Evolutionary conservation across 148 eudicot species (phyloP), one percentile per base, ranked within the genome.

Genomic region (Amaranthus cruentus): DNA sequence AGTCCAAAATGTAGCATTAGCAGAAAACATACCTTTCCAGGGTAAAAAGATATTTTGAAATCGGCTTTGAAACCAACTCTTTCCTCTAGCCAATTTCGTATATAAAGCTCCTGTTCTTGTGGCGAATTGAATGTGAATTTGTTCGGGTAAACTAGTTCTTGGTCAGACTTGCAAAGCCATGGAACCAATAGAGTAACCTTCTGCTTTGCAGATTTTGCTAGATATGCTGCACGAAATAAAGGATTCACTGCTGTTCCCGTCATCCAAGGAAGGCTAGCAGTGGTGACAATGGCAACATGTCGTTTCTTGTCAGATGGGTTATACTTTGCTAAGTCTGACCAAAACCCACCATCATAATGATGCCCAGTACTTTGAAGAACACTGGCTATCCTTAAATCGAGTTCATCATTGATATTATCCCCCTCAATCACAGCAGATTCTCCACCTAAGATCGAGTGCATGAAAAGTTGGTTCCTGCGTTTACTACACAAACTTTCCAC

Each of bases 201-300:
- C 83, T 95, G 98, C 79, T 88, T 76, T 54, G 85, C 96, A 66
- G 97, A 90, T 75, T 88, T 86, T n/a, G 98, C 91, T 46, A 95
- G 64, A 87, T 89, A 95, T 66, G 98, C 98, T 44, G 98, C 98
- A 73, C 98, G 91, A 76, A 95, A 95, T 68, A 95, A 79, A 57
- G 98, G 98, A 83, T 95, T 95, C 62, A 95, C 96, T 53, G 98
- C 97, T 57, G 98, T 95, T 73, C 98, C 98, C 4, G 98, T 95
- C 98, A 95, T 87, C 98, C 98, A 95, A 75, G 98, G 98, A 66
- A 95, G 96, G 84, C 97, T 91, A 70, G 98, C 98, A 73, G 98
- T 95, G 51, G 98, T 95, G 59, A 95, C 97, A 72, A 95, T 95
- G 51, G 98, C 97, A 53, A 95, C 97, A 71, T 91, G 93, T 83